Base-by-base conservation (phyloP, 2,329 filamentous ascomycete genomes). In the Pestalotiopsis sp. region DNA sequence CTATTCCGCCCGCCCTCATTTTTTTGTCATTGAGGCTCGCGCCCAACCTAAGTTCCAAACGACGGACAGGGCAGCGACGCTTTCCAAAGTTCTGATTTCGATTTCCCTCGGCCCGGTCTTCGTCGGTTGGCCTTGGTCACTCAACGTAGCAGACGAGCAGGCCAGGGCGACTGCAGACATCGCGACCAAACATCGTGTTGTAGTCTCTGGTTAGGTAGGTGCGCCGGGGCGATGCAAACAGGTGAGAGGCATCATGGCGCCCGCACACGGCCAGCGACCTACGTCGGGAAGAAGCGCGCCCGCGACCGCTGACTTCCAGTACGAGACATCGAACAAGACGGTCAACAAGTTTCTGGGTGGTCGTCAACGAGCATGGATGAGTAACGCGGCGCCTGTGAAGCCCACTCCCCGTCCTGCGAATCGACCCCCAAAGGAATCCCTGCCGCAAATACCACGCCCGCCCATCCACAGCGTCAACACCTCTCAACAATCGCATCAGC, bases 241-340 rank as follows among this genome's bases (percentile, higher is more conserved):
- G 59, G n/a, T 69, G 57, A 31, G 56, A 52, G 67, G 31, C 31
- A 36, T 38, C 27, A 69, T 69, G 68, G 68, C 68, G 68, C 65
- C 65, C 39, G 65, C 39, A 45, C 59, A 61, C 63, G 62, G 59
- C 64, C 61, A 52, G 25, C 66, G 65, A 41, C 17, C 66, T 38
- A 36, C 65, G 45, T 41, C 61, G 27, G 56, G 58, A 39, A 65
- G 71, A 39, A 69, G 65, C 36, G 56, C 69, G 11, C 68, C 69
- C 23, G 36, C 64, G 12, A 59, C 70, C 45, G 62, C 71, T 41
- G 71, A 72, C 20, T 66, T 68, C 20, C 74, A 80, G 69, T 76
- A 83, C 69, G 78, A 80, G 31, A 77, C 77, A 27, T 80, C 80
- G 4, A 84, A 84, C 72, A 78, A 79, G 61, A 84, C 83, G 1